Conservation (phyloP, 2,329 filamentous ascomycete genomes). For the Sarocladium kiliense region DNA sequence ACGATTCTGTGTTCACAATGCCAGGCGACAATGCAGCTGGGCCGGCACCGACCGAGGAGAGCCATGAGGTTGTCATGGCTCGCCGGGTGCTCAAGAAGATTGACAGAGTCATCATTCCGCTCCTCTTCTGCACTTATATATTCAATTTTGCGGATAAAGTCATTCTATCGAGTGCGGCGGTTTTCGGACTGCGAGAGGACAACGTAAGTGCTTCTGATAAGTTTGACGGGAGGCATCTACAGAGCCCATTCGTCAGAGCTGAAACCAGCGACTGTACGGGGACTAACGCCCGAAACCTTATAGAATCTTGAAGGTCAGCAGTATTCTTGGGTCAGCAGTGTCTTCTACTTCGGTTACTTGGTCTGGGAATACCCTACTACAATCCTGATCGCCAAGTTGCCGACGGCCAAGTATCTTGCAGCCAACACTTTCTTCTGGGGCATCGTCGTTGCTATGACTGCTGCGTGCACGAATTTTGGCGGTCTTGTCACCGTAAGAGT, state of each 20-base stretch:
- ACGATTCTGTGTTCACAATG: background rate
- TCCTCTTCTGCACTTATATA: constrained; percentile 53
- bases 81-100: constrained; percentile 48
- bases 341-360: constrained; percentile 41
- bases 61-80: constrained; percentile 13
- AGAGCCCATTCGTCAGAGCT: background rate
- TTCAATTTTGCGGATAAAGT: constrained; percentile 60
- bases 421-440: constrained; percentile 48
- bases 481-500: constrained; percentile 47
- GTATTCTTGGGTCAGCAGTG: constrained; percentile 58
- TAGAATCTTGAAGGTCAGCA: constrained; percentile 30
- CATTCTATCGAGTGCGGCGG: constrained; percentile 48
- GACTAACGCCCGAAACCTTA: too few relatives aligned
- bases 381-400: constrained; percentile 40
- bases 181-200: constrained; percentile 50
- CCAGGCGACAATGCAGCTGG: background rate
- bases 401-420: constrained; percentile 41
- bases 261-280: too few relatives aligned
- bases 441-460: constrained; percentile 36
- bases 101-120: constrained; percentile 47
- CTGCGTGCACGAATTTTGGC: constrained; percentile 40
- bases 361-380: constrained; percentile 45
- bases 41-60: constrained; percentile 9
- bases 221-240: background rate
- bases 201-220: constrained; percentile 21